Evolutionary conservation across 163 green algal species (phyloP).

Genomic region (Coccomyxa subellipsoidea): DNA sequence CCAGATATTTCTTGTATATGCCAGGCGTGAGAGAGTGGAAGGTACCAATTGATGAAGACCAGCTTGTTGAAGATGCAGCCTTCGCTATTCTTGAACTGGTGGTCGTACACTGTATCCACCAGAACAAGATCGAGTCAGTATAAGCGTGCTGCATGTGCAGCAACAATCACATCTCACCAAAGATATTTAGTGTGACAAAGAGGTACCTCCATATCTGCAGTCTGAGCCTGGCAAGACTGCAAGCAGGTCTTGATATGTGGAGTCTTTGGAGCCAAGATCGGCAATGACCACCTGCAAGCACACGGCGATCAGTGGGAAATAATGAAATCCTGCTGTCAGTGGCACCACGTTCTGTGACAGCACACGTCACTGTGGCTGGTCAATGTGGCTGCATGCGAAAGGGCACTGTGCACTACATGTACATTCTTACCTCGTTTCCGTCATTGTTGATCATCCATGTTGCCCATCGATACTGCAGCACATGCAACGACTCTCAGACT

Average conservation of each 20-base stretch:
- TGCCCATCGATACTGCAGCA: slow-evolving; percentile 80
- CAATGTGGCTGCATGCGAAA: no score
- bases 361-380: no score
- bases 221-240: slow-evolving; percentile 59
- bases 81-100: slow-evolving; percentile 77
- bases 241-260: slow-evolving; percentile 72
- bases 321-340: background rate
- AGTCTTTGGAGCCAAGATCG: slow-evolving; percentile 55
- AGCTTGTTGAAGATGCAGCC: slow-evolving; percentile 80
- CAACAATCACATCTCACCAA: background rate
- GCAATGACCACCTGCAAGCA: slow-evolving; percentile 70
- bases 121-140: slow-evolving; percentile 1
- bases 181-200: background rate
- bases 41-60: slow-evolving; percentile 86
- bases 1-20: background rate
- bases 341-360: no score
- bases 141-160: no score
- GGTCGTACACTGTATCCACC: slow-evolving; percentile 77
- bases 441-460: slow-evolving; percentile 78
- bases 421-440: slow-evolving; percentile 66
- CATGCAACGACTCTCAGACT: background rate
- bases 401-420: no score
- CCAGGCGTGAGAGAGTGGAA: no score
- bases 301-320: background rate
- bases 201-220: slow-evolving; percentile 80